Percentiles rank a stretch among this genome's conserved stretches.
These are phyloP conservation scores for Zanthoxylum bungeanum DNA, from an alignment of 345 rosid genomes.

Conservation along the genomic window DNA sequence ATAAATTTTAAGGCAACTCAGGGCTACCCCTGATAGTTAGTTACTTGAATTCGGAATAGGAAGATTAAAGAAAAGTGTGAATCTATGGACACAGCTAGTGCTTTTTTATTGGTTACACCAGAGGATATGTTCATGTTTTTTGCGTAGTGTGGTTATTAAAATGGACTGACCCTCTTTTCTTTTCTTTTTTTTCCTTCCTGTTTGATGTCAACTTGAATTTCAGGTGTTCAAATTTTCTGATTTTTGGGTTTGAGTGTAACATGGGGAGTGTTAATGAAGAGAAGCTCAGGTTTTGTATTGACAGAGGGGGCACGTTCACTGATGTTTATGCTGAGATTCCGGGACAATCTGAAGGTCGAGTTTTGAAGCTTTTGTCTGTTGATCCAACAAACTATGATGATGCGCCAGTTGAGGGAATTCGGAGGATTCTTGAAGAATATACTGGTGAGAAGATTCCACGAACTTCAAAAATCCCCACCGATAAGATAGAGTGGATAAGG, in stretches of 20 bases:
- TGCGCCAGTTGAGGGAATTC: conserved; percentile 94
- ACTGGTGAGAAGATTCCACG: conserved; percentile 65
- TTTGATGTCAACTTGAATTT: neutral
- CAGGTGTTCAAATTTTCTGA: conserved; percentile 5
- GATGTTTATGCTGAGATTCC: conserved; percentile 98
- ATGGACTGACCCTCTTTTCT: neutral
- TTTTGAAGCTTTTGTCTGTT: conserved; percentile 84
- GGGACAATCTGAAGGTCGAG: conserved; percentile 62
- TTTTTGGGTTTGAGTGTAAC: conserved; percentile 8
- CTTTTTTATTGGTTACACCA: neutral
- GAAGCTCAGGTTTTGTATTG: conserved; percentile 80
- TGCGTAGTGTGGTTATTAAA: neutral
- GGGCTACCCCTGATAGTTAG: neutral
- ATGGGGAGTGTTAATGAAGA: conserved; percentile 54
- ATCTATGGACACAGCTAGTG: neutral
- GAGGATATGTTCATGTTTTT: neutral
- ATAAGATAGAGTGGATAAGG: conserved; percentile 93
- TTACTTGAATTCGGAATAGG: neutral
- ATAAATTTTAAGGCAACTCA: too few species aligned
- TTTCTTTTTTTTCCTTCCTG: neutral
- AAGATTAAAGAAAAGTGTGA: neutral
- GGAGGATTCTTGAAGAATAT: conserved; percentile 84
- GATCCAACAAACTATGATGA: conserved; percentile 95
- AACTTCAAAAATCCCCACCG: conserved; percentile 71
- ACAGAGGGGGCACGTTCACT: conserved; percentile 95